phyloP scores from a whole-genome alignment of 331 rosid genomes.

The Pyracantha coccinea region DNA sequence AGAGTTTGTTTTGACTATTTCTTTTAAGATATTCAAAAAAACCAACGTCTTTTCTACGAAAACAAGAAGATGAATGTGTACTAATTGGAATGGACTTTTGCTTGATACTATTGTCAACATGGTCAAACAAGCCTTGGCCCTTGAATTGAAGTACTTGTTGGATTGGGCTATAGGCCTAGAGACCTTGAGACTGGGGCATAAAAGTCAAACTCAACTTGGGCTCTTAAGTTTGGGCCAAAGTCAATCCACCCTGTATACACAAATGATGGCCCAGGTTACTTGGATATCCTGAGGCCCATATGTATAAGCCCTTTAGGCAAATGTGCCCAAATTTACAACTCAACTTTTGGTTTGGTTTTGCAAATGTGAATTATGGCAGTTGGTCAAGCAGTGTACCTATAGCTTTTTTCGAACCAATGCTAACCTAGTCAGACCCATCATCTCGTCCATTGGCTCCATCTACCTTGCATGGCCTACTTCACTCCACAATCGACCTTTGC shows the following conservation, averaged over 20 bases:
- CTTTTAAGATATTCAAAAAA: too few relatives aligned
- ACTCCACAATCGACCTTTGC: background rate
- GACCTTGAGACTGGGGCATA: too few relatives aligned
- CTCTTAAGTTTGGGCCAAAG: too few relatives aligned
- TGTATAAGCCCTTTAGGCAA: background rate
- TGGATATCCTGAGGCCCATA: background rate
- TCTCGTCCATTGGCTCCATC: too few relatives aligned
- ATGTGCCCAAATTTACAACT: background rate
- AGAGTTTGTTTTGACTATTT: too few relatives aligned
- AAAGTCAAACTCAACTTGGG: too few relatives aligned
- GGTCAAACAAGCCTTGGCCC: background rate
- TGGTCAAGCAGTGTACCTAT: background rate
- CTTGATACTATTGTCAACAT: background rate
- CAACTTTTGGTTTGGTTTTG: background rate
- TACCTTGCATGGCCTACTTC: background rate
- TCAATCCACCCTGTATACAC: too few relatives aligned
- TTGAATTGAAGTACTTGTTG: background rate
- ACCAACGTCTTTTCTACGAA: too few relatives aligned
- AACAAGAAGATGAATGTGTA: background rate
- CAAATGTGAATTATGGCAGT: background rate
- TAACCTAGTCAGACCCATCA: background rate
- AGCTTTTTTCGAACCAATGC: background rate
- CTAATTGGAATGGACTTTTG: background rate
- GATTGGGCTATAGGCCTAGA: too few relatives aligned
- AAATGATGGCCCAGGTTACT: background rate